Base-by-base conservation (phyloP, 331 rosid species). In the Acacia pycnantha region DNA sequence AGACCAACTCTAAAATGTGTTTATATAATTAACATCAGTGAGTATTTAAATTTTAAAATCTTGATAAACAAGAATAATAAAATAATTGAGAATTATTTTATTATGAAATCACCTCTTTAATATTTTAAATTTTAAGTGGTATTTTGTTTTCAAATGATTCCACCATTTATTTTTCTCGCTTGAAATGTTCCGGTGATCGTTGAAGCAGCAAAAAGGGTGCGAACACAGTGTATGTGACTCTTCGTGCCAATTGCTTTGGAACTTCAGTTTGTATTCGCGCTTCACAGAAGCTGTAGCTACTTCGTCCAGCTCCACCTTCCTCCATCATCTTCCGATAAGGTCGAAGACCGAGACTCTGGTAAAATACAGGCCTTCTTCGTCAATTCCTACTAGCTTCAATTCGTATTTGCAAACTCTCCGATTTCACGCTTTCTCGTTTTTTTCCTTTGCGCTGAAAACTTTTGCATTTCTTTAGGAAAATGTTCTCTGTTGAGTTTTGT, bases 301-400 rank as follows among this genome's bases (percentile, higher is more conserved):
- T 44, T 73, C 85, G 43, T 77, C 77, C 65, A 44, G 72, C 69
- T 68, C 31, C 83, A 41, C 44, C 27, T 75, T 75, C 70, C 2
- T 69, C 73, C 61, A n/a, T 68, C 79, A 62, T 44, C 68, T 71
- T 75, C 19, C 89, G 7, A 64, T 53, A 15, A 77, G 40, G 40
- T 86, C 50, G 77, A 29, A 51, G 21, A 14, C 59, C 41, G 40
- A 46, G 26, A 66, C 68, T 77, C 79, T 33, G 27, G 51, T 78
- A 51, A 62, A 58, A 37, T 65, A 4, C 80, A 75, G 76, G 88
- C 80, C 67, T 59, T 68, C 64, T 16, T 69, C 81, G 37, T 43
- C 72, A 31, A 18, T 73, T 79, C 35, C 21, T 71, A 74, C 24
- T 14, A 71, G 22, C 58, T 24, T 71, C 22, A 14, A 13, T 71